These are phyloP conservation scores for Castanea mollissima DNA, from an alignment of 306 rosid genomes.

Conservation along the genomic window DNA sequence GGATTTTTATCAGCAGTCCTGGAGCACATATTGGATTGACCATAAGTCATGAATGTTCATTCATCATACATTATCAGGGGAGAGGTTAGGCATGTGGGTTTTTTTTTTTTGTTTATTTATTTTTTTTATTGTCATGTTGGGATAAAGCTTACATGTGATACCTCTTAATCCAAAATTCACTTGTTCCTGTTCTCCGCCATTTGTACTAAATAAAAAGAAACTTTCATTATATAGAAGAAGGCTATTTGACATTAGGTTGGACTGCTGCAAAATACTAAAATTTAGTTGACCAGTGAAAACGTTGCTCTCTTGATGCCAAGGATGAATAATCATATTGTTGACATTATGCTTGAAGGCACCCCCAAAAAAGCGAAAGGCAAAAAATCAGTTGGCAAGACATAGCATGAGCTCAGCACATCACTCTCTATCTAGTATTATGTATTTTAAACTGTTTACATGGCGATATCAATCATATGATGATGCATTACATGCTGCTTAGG, in stretches of 20 bases:
- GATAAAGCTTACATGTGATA: background rate
- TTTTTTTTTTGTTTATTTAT: background rate
- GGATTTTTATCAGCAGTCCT: background rate
- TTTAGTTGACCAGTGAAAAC: background rate
- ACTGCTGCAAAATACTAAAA: background rate
- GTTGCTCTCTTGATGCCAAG: background rate
- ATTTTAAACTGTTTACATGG: background rate
- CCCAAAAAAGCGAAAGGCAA: background rate
- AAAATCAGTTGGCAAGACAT: background rate
- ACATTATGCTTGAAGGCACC: background rate
- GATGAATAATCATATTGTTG: background rate
- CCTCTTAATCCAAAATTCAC: background rate
- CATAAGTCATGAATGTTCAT: background rate
- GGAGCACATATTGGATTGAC: background rate
- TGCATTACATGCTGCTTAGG: background rate
- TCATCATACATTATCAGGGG: background rate
- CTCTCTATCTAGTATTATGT: background rate
- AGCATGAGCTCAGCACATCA: constrained; percentile 2
- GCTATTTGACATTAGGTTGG: background rate
- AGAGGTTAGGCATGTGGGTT: background rate
- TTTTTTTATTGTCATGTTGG: background rate
- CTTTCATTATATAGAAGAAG: no score
- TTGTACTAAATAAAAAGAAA: no score
- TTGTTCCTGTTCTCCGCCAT: background rate
- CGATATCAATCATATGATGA: background rate